A percentile compares a stretch with the other conserved stretches of the same genome.
Conservation (phyloP, 306 rosid genomes). For the Pterocarpus macrocarpus region DNA sequence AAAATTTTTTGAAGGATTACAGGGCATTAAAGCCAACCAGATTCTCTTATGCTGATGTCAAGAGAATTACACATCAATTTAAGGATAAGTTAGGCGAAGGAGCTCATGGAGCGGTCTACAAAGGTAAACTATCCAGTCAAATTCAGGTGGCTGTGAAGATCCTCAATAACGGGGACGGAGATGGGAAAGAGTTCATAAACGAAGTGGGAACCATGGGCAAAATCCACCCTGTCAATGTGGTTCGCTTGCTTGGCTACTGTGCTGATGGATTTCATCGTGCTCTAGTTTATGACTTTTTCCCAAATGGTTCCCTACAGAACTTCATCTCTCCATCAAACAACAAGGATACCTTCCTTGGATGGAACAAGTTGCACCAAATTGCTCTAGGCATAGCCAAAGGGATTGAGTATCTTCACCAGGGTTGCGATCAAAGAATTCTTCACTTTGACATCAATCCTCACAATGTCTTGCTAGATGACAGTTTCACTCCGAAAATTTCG, state of each 20-base stretch:
- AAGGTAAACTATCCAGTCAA: neutral
- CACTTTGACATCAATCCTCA: conserved; percentile 7
- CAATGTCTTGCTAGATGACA: neutral
- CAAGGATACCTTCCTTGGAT: neutral
- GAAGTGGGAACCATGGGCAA: neutral
- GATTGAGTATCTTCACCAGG: neutral
- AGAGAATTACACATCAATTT: neutral
- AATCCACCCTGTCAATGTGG: conserved; percentile 6
- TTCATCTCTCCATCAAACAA: neutral
- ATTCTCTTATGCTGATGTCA: neutral
- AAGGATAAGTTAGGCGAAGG: neutral
- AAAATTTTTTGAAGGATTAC: neutral
- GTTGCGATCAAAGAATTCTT: neutral
- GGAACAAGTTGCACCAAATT: neutral
- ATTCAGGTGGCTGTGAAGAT: conserved; percentile 1
- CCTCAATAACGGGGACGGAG: neutral
- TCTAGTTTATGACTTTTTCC: neutral
- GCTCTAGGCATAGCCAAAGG: neutral
- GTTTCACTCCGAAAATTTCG: neutral
- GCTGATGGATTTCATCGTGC: neutral
- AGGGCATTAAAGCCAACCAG: neutral
- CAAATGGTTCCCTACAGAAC: neutral
- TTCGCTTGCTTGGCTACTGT: conserved; percentile 1
- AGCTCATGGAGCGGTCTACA: conserved; percentile 3
- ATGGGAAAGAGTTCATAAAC: neutral